Conservation (phyloP, 2,329 filamentous ascomycete species). For the Ophiostoma perfectum region DNA sequence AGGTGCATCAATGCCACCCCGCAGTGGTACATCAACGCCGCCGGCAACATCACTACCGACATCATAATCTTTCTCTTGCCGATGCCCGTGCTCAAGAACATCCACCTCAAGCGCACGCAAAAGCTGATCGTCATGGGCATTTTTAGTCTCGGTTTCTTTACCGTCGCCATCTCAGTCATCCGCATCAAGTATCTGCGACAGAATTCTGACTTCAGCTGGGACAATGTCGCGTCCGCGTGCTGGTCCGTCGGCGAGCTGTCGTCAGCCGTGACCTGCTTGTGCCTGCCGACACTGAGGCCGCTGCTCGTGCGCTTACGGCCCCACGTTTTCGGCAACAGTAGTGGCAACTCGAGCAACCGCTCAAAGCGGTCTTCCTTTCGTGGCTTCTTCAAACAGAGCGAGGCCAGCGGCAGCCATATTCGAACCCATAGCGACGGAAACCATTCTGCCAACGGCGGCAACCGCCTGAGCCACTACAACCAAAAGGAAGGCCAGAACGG, state of each 20-base stretch:
- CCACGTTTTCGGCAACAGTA: neutral
- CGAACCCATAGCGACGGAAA: neutral
- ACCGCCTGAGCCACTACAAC: neutral
- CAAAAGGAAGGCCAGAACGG: neutral
- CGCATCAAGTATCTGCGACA: constrained; percentile 36
- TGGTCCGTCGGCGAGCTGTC: constrained; percentile 37
- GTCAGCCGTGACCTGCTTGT: constrained; percentile 36
- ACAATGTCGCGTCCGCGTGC: constrained; percentile 35
- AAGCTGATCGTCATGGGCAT: constrained; percentile 32
- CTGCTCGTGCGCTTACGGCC: constrained; percentile 24
- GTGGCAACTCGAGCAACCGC: neutral
- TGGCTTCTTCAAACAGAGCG: constrained; percentile 12
- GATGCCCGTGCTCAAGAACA: constrained; percentile 32
- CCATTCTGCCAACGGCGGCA: neutral
- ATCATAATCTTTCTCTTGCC: constrained; percentile 36
- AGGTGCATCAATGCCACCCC: constrained; percentile 34
- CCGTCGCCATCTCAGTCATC: constrained; percentile 38
- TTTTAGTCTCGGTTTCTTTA: constrained; percentile 39
- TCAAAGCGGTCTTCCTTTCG: neutral
- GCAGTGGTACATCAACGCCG: constrained; percentile 36
- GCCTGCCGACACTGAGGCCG: constrained; percentile 36
- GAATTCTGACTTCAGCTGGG: constrained; percentile 35
- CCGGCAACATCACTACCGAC: constrained; percentile 37
- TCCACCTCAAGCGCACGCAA: constrained; percentile 28
- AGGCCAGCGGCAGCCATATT: neutral